Evolutionary conservation across 176 grass and related monocot genomes (phyloP), one percentile per base, ranked within the genome.

Genomic region (Juncus effusus): DNA sequence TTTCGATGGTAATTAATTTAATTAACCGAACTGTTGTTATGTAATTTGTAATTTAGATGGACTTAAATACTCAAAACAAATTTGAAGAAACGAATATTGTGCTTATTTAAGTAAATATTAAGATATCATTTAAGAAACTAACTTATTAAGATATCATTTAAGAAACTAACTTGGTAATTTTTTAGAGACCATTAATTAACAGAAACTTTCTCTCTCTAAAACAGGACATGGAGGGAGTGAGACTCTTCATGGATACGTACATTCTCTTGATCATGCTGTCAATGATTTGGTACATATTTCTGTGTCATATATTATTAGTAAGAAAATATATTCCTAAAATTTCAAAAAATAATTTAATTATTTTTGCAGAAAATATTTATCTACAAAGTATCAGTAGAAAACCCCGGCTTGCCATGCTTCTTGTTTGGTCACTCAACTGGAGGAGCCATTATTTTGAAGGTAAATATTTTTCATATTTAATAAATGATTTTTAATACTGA

Each of bases 341-440:
- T 28, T 28, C 19, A 28, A 28, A 1, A 28, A 28, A 28, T 28
- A 28, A 16, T 56, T 58, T 66, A 67, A 52, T 84, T 6, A 39
- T 19, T 66, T 28, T 49, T 75, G 36, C 52, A 96, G 93, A 96
- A 96, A 89, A 80, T 67, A 56, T 89, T 84, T 79, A 76, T 97
- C 40, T 74, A 89, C 82, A 86, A 87, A 76, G 50, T 97, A 2
- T 80, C 59, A 38, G 74, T 68, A 13, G 88, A 88, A 54, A 92
- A 79, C 56, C 87, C 88, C n/a, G 67, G 75, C 44, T 70, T 84
- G 51, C 88, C 82, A 41, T 89, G 84, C 61, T 97, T 97, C 82
- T 78, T 78, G 75, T 97, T 92, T 64, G 93, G 93, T 38, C 93
- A 97, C 69, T 96, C 93, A 3, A 91, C 93, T 15, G 93, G 93